Conservation (phyloP, 1,284 basidiomycete species). For the Cutaneotrichosporon cutaneum region DNA sequence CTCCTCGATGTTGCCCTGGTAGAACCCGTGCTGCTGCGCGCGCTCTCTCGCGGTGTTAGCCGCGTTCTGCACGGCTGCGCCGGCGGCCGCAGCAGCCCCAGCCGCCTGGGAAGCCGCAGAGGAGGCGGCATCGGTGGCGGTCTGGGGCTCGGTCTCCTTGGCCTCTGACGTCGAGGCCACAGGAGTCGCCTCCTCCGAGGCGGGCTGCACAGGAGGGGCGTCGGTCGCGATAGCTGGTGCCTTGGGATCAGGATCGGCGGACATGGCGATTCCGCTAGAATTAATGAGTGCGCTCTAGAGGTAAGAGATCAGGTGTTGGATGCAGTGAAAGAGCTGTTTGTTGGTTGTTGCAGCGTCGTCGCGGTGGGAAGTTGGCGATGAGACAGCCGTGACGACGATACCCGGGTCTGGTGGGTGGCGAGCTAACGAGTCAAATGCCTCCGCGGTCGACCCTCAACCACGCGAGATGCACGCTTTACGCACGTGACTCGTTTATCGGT, state of each 20-base stretch:
- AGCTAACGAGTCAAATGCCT: not conserved
- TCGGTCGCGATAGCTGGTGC: not conserved
- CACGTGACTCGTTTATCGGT: too few relatives aligned
- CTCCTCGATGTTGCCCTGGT: conserved; percentile 63
- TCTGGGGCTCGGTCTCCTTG: not conserved
- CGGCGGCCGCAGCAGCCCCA: not conserved
- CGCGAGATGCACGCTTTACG: not conserved
- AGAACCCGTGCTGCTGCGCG: conserved; percentile 44
- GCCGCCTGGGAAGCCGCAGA: conserved; percentile 5
- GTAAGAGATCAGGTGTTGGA: not conserved
- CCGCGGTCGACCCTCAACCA: not conserved
- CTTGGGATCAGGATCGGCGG: conserved; percentile 1
- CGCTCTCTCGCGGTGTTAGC: not conserved
- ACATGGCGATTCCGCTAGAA: conserved; percentile 1
- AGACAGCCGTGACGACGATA: not conserved
- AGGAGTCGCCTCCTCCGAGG: not conserved
- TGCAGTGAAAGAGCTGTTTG: not conserved
- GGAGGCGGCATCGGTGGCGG: not conserved
- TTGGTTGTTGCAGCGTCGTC: not conserved
- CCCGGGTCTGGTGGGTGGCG: not conserved
- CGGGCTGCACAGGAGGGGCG: not conserved
- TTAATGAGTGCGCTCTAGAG: not conserved
- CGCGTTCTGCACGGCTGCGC: conserved; percentile 4
- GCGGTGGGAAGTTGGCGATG: not conserved
- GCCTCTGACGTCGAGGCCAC: not conserved